Percentiles rank a stretch among this genome's conserved stretches.
phyloP scores from a whole-genome alignment of 2,329 filamentous ascomycete species.

The Trichophyton equinum region DNA sequence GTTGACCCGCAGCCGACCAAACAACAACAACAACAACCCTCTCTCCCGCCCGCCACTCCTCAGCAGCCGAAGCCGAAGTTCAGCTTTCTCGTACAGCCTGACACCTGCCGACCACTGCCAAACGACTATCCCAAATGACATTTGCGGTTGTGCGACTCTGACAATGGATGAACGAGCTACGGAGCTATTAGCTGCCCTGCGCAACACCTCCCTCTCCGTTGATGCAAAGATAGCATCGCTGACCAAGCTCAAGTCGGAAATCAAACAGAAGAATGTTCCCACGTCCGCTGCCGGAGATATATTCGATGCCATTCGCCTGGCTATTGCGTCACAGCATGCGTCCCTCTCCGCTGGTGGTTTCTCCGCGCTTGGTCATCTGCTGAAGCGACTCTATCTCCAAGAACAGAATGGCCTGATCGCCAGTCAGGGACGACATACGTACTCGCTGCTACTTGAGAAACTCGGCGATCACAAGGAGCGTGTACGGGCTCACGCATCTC shows the following conservation, averaged over 20 bases:
- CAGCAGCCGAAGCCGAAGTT: not conserved
- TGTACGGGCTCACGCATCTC: constrained; percentile 59
- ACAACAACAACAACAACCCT: not conserved
- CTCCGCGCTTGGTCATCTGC: constrained; percentile 72
- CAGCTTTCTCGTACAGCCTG: not conserved
- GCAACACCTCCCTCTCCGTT: constrained; percentile 52
- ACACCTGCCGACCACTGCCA: not conserved
- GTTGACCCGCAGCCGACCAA: not conserved
- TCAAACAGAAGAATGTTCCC: constrained; percentile 85
- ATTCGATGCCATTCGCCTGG: constrained; percentile 68
- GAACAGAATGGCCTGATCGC: constrained; percentile 61
- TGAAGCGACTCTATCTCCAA: constrained; percentile 76
- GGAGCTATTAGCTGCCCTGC: constrained; percentile 42
- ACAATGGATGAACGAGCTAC: constrained; percentile 47
- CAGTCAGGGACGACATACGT: constrained; percentile 55
- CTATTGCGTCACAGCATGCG: constrained; percentile 63
- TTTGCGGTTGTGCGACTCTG: constrained; percentile 8
- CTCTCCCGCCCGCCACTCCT: not conserved
- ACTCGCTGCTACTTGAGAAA: constrained; percentile 68
- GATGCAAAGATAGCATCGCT: constrained; percentile 61
- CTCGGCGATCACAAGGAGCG: constrained; percentile 83
- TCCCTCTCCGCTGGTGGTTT: constrained; percentile 71
- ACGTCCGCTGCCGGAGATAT: constrained; percentile 56
- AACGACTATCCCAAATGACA: constrained; percentile 11
- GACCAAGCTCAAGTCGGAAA: constrained; percentile 66